Conservation (phyloP, 352 stramenopile species). For the Pythium apleroticum region DNA sequence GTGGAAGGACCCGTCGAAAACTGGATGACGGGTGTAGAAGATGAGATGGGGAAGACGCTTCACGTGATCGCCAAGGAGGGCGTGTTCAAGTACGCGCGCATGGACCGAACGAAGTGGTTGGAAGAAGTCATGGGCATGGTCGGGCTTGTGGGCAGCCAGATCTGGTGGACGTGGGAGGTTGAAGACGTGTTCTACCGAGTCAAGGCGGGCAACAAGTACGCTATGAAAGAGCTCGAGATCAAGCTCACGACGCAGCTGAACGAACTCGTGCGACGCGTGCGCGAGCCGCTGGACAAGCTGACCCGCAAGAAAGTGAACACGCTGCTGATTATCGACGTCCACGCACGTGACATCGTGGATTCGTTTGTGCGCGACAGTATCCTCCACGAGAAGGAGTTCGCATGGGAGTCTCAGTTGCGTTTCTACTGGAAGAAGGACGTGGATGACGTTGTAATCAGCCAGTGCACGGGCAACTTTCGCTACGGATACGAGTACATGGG, state of each 20-base stretch:
- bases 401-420: constrained; percentile 87
- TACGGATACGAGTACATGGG: constrained; percentile 96
- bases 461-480: constrained; percentile 91
- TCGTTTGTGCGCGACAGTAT: constrained; percentile 90
- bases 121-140: constrained; percentile 92
- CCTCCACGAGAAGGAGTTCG: constrained; percentile 89
- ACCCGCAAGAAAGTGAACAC: constrained; percentile 94
- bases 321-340: constrained; percentile 89
- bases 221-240: constrained; percentile 91
- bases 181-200: constrained; percentile 92
- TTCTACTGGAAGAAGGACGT: constrained; percentile 93
- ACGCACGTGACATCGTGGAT: constrained; percentile 89
- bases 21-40: constrained; percentile 93
- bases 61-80: constrained; percentile 92
- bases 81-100: constrained; percentile 90
- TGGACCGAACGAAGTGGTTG: constrained; percentile 87
- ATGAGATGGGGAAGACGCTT: constrained; percentile 88
- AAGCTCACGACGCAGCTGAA: constrained; percentile 91
- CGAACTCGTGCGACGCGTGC: constrained; percentile 89
- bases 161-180: constrained; percentile 95
- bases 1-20: constrained; percentile 91
- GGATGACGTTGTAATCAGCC: constrained; percentile 87
- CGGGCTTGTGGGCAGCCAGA: constrained; percentile 89
- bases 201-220: constrained; percentile 90
- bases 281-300: constrained; percentile 81